These are phyloP conservation scores for Colletotrichum destructivum DNA, from an alignment of 2,329 filamentous ascomycete genomes.

Conservation along the genomic window DNA sequence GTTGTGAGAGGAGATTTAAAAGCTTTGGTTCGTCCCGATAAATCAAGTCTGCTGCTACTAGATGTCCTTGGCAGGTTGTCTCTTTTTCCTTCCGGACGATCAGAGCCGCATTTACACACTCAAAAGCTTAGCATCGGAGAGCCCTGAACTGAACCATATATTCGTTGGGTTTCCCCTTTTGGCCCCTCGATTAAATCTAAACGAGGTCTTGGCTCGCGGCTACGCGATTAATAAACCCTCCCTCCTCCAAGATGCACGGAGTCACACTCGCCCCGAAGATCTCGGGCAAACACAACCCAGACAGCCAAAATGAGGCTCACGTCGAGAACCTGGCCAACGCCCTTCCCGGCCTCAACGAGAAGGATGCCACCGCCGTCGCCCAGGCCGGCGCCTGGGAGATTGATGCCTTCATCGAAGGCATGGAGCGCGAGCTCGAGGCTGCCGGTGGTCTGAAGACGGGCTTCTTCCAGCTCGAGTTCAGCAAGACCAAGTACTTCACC, in stretches of 20 bases:
- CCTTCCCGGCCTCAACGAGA: slow-evolving; percentile 30
- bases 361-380: slow-evolving; percentile 56
- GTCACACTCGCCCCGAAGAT: slow-evolving; percentile 35
- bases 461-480: slow-evolving; percentile 71
- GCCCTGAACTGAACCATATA: slow-evolving; percentile 1
- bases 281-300: slow-evolving; percentile 39
- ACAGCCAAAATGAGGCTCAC: slow-evolving; percentile 38
- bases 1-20: slow-evolving; percentile 11
- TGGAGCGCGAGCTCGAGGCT: slow-evolving; percentile 58
- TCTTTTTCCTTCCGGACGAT: slow-evolving; percentile 16
- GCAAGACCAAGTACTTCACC: slow-evolving; percentile 75
- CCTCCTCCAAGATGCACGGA: slow-evolving; percentile 27
- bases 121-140: slow-evolving; percentile 17
- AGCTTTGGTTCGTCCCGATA: slow-evolving; percentile 29
- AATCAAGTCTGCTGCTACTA: not conserved
- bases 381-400: slow-evolving; percentile 54
- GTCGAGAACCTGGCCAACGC: slow-evolving; percentile 34
- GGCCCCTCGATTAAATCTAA: not conserved
- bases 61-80: slow-evolving; percentile 24
- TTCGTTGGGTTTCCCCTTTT: not conserved
- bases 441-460: slow-evolving; percentile 48
- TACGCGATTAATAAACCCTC: not conserved
- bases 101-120: slow-evolving; percentile 29
- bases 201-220: slow-evolving; percentile 16
- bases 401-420: slow-evolving; percentile 57